Conservation (phyloP, 345 rosid genomes). For the Leavenworthia alabamica region DNA sequence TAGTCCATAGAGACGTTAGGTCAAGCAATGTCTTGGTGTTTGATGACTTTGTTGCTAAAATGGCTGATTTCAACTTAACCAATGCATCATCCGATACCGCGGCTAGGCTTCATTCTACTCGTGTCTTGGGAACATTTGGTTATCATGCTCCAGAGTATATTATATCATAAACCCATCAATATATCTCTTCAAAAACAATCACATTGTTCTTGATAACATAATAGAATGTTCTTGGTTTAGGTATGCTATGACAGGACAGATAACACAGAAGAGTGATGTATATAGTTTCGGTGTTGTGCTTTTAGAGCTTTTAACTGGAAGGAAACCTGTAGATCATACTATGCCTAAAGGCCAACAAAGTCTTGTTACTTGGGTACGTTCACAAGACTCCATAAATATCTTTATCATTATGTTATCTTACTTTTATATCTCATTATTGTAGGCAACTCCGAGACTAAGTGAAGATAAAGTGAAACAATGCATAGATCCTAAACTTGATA, state of each 20-base stretch:
- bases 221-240: slow-evolving; percentile 31
- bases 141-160: slow-evolving; percentile 99
- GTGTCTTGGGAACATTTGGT: slow-evolving; percentile 97
- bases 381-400: background rate
- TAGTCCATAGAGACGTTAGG: slow-evolving; percentile 89
- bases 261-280: slow-evolving; percentile 94
- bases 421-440: background rate
- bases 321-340: slow-evolving; percentile 98
- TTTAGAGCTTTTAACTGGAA: slow-evolving; percentile 86
- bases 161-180: background rate
- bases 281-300: slow-evolving; percentile 99
- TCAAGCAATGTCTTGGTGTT: slow-evolving; percentile 92
- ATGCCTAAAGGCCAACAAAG: slow-evolving; percentile 99
- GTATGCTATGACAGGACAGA: slow-evolving; percentile 99
- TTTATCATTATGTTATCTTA: background rate
- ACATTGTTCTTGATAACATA: background rate
- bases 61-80: slow-evolving; percentile 89
- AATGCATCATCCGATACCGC: slow-evolving; percentile 83
- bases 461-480: slow-evolving; percentile 99
- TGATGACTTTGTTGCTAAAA: slow-evolving; percentile 69
- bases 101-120: slow-evolving; percentile 88
- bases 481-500: slow-evolving; percentile 87
- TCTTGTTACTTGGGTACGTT: slow-evolving; percentile 93
- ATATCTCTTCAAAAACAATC: background rate
- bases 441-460: slow-evolving; percentile 99